A percentile compares a stretch with the other conserved stretches of the same genome.
These are phyloP conservation scores for Aspergillus asperescens DNA, from an alignment of 495 filamentous ascomycete species.

Conservation along the genomic window DNA sequence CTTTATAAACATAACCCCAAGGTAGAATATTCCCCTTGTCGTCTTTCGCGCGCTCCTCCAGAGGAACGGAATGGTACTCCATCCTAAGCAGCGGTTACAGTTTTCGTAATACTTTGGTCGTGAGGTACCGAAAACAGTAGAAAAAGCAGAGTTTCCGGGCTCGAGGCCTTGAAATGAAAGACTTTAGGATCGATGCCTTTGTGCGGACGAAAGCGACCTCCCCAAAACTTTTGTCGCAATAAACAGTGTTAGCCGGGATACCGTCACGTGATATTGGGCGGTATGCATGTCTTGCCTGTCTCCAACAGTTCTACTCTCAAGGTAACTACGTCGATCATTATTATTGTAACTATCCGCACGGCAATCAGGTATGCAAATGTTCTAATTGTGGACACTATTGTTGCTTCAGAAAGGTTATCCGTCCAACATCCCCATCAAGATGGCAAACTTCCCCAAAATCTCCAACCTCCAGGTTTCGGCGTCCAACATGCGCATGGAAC, in stretches of 20 bases:
- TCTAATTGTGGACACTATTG: too few species aligned
- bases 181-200: background rate
- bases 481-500: constrained; percentile 41
- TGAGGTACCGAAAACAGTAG: background rate
- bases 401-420: constrained; percentile 29
- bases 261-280: constrained; percentile 16
- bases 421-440: constrained; percentile 22
- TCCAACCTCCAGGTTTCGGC: constrained; percentile 24
- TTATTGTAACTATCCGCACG: background rate
- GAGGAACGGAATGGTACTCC: constrained; percentile 64
- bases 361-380: too few species aligned
- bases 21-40: constrained; percentile 54
- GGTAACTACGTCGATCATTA: too few species aligned
- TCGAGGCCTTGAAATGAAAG: background rate
- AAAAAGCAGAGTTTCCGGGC: background rate
- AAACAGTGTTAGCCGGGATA: constrained; percentile 26
- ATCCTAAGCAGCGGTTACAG: constrained; percentile 27
- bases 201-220: background rate
- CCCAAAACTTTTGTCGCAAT: constrained; percentile 25
- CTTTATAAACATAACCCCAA: constrained; percentile 58
- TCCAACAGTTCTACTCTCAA: background rate
- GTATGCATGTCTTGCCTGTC: background rate
- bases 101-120: background rate
- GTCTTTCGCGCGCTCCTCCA: constrained; percentile 56
- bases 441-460: constrained; percentile 32